Percentiles rank a stretch among this genome's conserved stretches.
Evolutionary conservation across 176 grass and related monocot species (phyloP).

Genomic region (Hsuehochloa calcarea): DNA sequence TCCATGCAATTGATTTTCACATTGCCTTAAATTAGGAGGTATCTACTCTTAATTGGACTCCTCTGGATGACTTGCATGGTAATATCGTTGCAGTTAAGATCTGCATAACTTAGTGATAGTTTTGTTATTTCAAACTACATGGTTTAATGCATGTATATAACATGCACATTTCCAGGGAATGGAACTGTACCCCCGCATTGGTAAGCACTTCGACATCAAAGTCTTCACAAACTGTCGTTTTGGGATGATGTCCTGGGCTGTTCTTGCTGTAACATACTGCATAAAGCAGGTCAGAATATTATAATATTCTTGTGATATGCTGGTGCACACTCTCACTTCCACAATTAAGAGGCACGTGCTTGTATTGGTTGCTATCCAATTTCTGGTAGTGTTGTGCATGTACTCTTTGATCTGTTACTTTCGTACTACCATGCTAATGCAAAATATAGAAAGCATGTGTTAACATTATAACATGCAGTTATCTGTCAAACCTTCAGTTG

Average conservation of each 20-base stretch:
- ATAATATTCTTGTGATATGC: conserved; percentile 18
- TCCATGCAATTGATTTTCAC: background rate
- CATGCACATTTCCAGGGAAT: conserved; percentile 59
- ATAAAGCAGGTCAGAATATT: conserved; percentile 86
- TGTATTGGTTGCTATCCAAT: background rate
- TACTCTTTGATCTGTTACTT: background rate
- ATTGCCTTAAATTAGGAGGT: background rate
- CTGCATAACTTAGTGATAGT: background rate
- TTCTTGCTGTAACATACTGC: conserved; percentile 98
- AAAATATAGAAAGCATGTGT: background rate
- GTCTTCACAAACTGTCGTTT: conserved; percentile 99
- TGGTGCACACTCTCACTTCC: background rate
- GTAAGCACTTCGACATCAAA: conserved; percentile 95
- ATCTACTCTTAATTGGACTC: background rate
- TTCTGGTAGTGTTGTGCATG: background rate
- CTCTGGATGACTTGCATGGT: background rate
- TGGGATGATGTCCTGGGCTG: conserved; percentile 99
- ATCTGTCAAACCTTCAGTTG: background rate
- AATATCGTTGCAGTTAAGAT: background rate
- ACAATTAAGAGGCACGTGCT: background rate
- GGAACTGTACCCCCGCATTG: conserved; percentile 95
- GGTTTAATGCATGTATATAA: conserved; percentile 4
- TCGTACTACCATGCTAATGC: conserved; percentile 4
- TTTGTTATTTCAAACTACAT: background rate
- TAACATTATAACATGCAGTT: background rate